These are phyloP conservation scores for Moricandia arvensis DNA, from an alignment of 345 rosid species.

Conservation along the genomic window DNA sequence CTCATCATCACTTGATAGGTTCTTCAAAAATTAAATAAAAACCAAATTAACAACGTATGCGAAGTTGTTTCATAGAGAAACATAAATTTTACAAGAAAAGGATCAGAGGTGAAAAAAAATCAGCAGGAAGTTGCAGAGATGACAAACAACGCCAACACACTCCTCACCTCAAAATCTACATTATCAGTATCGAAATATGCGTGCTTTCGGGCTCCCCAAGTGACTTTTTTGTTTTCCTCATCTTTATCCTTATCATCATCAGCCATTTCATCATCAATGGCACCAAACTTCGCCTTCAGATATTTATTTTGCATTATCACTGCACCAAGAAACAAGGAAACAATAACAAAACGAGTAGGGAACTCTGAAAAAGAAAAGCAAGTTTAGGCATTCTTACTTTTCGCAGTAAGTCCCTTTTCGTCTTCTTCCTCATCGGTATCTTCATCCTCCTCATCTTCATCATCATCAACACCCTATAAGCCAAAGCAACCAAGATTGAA, in stretches of 20 bases:
- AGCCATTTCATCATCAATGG: slow-evolving; percentile 65
- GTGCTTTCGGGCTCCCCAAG: slow-evolving; percentile 57
- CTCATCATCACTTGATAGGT: slow-evolving; percentile 82
- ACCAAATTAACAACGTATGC: slow-evolving; percentile 3
- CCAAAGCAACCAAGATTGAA: neutral
- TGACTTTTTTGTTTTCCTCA: slow-evolving; percentile 41
- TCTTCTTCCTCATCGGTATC: slow-evolving; percentile 42
- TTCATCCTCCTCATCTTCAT: slow-evolving; percentile 46
- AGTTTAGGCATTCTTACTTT: slow-evolving; percentile 42
- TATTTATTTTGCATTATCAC: slow-evolving; percentile 68
- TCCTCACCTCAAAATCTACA: slow-evolving; percentile 54
- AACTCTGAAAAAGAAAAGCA: neutral
- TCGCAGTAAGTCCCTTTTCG: slow-evolving; percentile 48
- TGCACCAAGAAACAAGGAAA: slow-evolving; percentile 22
- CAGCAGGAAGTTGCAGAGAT: neutral
- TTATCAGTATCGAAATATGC: slow-evolving; percentile 56
- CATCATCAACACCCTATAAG: slow-evolving; percentile 38
- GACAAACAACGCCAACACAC: neutral
- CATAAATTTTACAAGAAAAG: neutral
- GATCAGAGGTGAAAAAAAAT: neutral
- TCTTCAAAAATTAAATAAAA: slow-evolving; percentile 45
- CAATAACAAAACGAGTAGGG: neutral
- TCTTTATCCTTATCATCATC: slow-evolving; percentile 58
- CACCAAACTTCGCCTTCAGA: slow-evolving; percentile 60
- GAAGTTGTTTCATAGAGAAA: neutral